Conservation (phyloP, 257 asterid genomes). For the Ophiorrhiza pumila region DNA sequence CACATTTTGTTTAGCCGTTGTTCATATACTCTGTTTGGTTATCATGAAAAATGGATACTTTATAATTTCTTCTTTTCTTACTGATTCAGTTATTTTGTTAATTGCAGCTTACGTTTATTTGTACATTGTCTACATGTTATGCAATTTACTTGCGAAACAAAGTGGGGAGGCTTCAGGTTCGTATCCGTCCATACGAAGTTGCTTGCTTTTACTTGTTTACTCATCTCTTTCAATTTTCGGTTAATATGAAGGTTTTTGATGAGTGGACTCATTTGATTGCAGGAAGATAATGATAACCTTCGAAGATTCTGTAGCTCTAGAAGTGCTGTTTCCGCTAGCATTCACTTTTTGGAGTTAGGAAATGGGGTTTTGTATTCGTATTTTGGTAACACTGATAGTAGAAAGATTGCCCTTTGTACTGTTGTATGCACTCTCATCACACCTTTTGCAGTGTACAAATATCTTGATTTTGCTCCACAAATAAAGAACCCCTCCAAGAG, state of each 20-base stretch:
- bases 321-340: constrained; percentile 25
- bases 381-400: constrained; percentile 42
- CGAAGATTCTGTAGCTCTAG: constrained; percentile 41
- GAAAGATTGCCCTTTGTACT: constrained; percentile 65
- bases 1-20: neutral
- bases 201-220: constrained; percentile 14
- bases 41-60: neutral
- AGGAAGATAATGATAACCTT: constrained; percentile 62
- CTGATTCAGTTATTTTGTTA: constrained; percentile 18
- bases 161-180: constrained; percentile 74
- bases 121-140: constrained; percentile 44
- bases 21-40: neutral
- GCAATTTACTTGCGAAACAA: constrained; percentile 48
- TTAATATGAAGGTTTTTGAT: constrained; percentile 19
- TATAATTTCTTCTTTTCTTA: constrained; percentile 7
- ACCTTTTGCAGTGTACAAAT: constrained; percentile 70
- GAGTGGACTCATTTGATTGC: constrained; percentile 33
- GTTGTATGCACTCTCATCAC: constrained; percentile 62
- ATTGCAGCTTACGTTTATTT: constrained; percentile 59
- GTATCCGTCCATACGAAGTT: constrained; percentile 22
- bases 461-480: constrained; percentile 67
- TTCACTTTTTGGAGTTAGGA: constrained; percentile 36
- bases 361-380: constrained; percentile 35
- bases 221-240: constrained; percentile 1
- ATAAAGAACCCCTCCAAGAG: constrained; percentile 47